Evolutionary conservation across 179 eudicot species (phyloP), one percentile per base, ranked within the genome.

Genomic region (Beta macrorhiza): DNA sequence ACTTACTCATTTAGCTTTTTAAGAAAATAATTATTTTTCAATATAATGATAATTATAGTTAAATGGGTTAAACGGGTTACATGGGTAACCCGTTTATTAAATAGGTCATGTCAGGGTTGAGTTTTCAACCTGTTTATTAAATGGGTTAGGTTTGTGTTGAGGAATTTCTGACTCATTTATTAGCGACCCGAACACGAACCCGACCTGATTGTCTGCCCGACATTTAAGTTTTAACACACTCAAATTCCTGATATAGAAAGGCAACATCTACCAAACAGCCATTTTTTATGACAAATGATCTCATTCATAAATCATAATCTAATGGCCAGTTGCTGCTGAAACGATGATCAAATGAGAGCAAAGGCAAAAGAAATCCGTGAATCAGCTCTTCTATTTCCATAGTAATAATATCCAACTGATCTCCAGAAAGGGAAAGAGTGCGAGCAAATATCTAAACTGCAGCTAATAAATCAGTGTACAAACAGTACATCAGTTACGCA

Each of bases 321-420:
- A 62, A 62, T 10, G 25, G 25, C 25, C 6, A 68, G 11, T 42
- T 4, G 51, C 20, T 22, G 9, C 22, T 5, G 22, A 5, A 29
- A 17, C 37, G 11, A 42, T 44, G 20, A 68, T 0, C 19, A 42
- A 44, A 17, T 4, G 57, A 45, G 42, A 19, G 49, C 79, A 77
- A 17, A 17, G 5, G 58, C 25, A 25, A 25, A 29, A 65, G 52
- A 51, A 49, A 55, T 59, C 53, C 12, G 37, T 29, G 61, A 59
- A 69, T 68, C 29, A 17, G 62, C 47, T 20, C 49, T 79, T 73
- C 72, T 79, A 59, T 69, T 79, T 70, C 67, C 64, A 83, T 45
- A 44, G 61, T 56, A 51, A 25, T 45, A 44, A 69, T 56, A 61
- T 70, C 29, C 25, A 56, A 42, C 49, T 53, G 45, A 20, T 13